Conservation (phyloP, 768 basidiomycete genomes). For the Imleria badia region DNA sequence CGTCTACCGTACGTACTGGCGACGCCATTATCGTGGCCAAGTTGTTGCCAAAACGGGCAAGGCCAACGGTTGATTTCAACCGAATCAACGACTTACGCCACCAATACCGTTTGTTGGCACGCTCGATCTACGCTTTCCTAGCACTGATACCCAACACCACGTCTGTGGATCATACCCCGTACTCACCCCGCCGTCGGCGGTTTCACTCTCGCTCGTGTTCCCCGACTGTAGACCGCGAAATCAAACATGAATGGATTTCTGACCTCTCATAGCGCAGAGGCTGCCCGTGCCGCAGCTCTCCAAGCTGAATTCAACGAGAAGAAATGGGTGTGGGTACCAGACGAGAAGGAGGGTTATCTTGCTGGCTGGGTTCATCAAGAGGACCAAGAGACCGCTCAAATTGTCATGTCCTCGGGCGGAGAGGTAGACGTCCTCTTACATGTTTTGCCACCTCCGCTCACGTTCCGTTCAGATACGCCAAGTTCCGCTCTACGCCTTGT, state of each 20-base stretch:
- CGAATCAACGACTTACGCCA: too few relatives aligned
- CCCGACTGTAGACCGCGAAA: neutral
- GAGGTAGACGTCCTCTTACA: slow-evolving; percentile 51
- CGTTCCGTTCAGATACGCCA: slow-evolving; percentile 48
- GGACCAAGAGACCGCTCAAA: slow-evolving; percentile 78
- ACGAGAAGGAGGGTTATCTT: slow-evolving; percentile 88
- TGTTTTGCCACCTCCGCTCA: slow-evolving; percentile 5
- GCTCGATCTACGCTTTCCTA: too few relatives aligned
- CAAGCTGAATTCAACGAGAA: slow-evolving; percentile 97
- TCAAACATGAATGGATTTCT: slow-evolving; percentile 48
- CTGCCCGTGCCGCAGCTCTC: slow-evolving; percentile 81
- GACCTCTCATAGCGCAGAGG: slow-evolving; percentile 60
- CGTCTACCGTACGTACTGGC: too few relatives aligned
- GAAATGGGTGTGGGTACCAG: slow-evolving; percentile 98
- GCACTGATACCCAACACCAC: slow-evolving; percentile 8
- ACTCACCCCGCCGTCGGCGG: neutral
- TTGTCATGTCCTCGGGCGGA: slow-evolving; percentile 80
- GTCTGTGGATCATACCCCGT: neutral
- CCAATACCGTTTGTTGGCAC: too few relatives aligned
- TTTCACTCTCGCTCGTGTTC: slow-evolving; percentile 10
- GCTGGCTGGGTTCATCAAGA: slow-evolving; percentile 92
- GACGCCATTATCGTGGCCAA: too few relatives aligned
- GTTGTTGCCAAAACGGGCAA: too few relatives aligned
- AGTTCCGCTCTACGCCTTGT: slow-evolving; percentile 77
- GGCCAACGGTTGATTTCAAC: too few relatives aligned